phyloP scores from a whole-genome alignment of 768 basidiomycete genomes.

The Boletellus sp. region DNA sequence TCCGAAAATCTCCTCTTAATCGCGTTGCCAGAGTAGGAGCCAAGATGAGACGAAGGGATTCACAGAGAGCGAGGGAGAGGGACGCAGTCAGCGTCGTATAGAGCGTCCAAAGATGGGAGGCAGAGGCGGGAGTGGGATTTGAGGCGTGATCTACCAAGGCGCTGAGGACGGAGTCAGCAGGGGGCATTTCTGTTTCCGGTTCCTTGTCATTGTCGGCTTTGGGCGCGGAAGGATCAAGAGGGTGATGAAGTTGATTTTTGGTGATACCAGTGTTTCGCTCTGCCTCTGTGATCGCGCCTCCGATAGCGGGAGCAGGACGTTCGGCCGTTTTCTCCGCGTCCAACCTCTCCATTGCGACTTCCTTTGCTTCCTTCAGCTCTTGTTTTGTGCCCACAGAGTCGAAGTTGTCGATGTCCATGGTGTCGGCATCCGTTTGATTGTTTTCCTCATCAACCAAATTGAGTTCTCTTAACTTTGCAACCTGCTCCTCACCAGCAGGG shows the following conservation, averaged over 20 bases:
- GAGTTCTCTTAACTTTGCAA: constrained; percentile 77
- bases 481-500: constrained; percentile 79
- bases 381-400: constrained; percentile 9
- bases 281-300: constrained; percentile 45
- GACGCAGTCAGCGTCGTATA: constrained; percentile 91
- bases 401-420: constrained; percentile 50
- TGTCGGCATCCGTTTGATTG: constrained; percentile 34
- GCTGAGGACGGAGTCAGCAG: constrained; percentile 19
- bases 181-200: constrained; percentile 12
- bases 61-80: constrained; percentile 87
- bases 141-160: constrained; percentile 19
- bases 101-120: constrained; percentile 80
- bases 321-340: constrained; percentile 28
- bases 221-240: constrained; percentile 25
- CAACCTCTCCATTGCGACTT: constrained; percentile 25
- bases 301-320: constrained; percentile 32
- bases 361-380: constrained; percentile 25
- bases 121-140: constrained; percentile 31
- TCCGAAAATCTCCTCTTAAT: constrained; percentile 94
- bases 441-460: constrained; percentile 64
- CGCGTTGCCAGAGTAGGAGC: constrained; percentile 94
- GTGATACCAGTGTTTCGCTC: constrained; percentile 16
- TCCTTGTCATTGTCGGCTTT: constrained; percentile 30
- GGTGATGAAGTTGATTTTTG: constrained; percentile 5
- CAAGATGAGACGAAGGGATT: constrained; percentile 93